These are phyloP conservation scores for Thalassiosira sp. DNA, from an alignment of 352 stramenopile genomes.

Conservation along the genomic window DNA sequence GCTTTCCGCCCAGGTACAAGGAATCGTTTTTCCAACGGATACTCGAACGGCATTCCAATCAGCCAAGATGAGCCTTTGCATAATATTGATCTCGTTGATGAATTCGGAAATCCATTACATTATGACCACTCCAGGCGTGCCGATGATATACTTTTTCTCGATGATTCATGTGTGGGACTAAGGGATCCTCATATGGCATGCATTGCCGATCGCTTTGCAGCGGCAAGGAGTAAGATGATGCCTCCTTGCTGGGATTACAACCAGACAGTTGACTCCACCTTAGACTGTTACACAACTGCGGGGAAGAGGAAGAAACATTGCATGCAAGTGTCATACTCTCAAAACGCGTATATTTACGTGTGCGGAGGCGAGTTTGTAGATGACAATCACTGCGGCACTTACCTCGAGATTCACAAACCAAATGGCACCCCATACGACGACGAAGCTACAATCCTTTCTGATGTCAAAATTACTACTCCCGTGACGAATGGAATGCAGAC, in stretches of 20 bases:
- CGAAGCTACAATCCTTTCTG: constrained; percentile 53
- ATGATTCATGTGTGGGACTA: constrained; percentile 59
- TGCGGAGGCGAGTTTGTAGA: constrained; percentile 69
- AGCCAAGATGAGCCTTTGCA: constrained; percentile 48
- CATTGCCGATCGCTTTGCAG: constrained; percentile 58
- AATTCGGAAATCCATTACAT: constrained; percentile 43
- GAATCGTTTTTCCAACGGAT: constrained; percentile 41
- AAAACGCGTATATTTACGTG: constrained; percentile 65
- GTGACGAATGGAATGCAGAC: constrained; percentile 63
- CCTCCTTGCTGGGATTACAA: constrained; percentile 80
- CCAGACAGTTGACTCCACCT: constrained; percentile 69
- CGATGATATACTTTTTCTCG: constrained; percentile 74
- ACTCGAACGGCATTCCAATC: constrained; percentile 38
- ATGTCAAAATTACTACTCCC: constrained; percentile 43
- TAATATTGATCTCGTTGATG: constrained; percentile 59
- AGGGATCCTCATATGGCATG: constrained; percentile 63
- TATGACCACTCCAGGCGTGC: constrained; percentile 55
- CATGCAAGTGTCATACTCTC: constrained; percentile 71
- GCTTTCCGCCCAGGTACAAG: constrained; percentile 25
- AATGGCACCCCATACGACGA: constrained; percentile 53
- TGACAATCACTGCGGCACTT: constrained; percentile 73
- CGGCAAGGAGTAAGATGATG: constrained; percentile 38
- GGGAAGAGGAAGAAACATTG: constrained; percentile 52
- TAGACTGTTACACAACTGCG: constrained; percentile 45
- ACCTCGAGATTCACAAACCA: constrained; percentile 69